A percentile compares a stretch with the other conserved stretches of the same genome.
Evolutionary conservation across 768 basidiomycete species (phyloP).

Genomic region (Suillus subluteus): DNA sequence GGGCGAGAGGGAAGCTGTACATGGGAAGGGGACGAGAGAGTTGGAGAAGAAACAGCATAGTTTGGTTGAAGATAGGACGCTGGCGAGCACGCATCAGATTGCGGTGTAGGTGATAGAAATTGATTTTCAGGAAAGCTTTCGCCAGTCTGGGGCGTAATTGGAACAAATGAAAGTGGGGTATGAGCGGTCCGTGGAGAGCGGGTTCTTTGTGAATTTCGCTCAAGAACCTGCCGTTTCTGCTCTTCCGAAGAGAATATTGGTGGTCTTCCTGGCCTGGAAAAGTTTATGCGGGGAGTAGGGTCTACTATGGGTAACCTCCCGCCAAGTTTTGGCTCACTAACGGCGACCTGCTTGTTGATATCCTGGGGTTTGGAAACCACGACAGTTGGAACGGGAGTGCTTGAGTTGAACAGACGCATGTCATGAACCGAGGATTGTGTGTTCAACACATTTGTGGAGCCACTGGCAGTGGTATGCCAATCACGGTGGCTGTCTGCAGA

Average conservation of each 20-base stretch:
- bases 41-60: slow-evolving; percentile 21
- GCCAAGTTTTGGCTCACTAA: slow-evolving; percentile 22
- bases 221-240: slow-evolving; percentile 50
- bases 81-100: neutral
- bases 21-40: slow-evolving; percentile 13
- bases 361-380: slow-evolving; percentile 54
- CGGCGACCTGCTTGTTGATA: slow-evolving; percentile 9
- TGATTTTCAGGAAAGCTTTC: slow-evolving; percentile 12
- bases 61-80: slow-evolving; percentile 21
- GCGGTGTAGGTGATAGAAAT: slow-evolving; percentile 2
- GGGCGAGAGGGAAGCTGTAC: slow-evolving; percentile 34
- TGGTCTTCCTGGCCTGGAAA: slow-evolving; percentile 64
- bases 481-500: neutral
- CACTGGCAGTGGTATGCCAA: slow-evolving; percentile 1
- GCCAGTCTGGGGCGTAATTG: slow-evolving; percentile 29
- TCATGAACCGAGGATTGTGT: neutral
- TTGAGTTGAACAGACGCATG: neutral
- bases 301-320: slow-evolving; percentile 46
- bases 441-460: neutral
- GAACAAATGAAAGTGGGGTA: slow-evolving; percentile 11
- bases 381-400: slow-evolving; percentile 48
- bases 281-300: slow-evolving; percentile 53
- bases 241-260: slow-evolving; percentile 42
- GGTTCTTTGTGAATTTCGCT: slow-evolving; percentile 56
- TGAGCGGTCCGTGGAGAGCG: slow-evolving; percentile 34